Evolutionary conservation across 2,329 filamentous ascomycete genomes (phyloP).

Genomic region (Colletotrichum chrysophilum): DNA sequence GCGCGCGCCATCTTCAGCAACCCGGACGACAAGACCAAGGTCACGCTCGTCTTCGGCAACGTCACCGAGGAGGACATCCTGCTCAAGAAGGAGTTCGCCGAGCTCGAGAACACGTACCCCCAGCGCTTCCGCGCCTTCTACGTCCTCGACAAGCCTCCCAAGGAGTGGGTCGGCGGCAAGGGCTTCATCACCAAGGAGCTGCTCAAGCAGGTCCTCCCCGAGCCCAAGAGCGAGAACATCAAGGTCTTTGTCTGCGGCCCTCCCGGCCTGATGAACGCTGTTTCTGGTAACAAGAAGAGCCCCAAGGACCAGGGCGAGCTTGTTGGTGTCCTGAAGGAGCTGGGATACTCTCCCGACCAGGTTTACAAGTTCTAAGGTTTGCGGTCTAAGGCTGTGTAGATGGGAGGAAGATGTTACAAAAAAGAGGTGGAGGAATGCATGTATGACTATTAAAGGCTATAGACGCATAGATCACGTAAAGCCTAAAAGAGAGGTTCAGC

Average conservation of each 20-base stretch:
- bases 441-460: constrained; percentile 15
- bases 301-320: constrained; percentile 96
- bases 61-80: constrained; percentile 89
- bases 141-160: constrained; percentile 82
- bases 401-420: not conserved
- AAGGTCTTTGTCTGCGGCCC: constrained; percentile 98
- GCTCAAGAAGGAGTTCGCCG: constrained; percentile 81
- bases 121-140: constrained; percentile 97
- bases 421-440: not conserved
- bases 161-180: constrained; percentile 77
- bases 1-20: constrained; percentile 92
- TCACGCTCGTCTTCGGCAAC: constrained; percentile 94
- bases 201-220: constrained; percentile 91
- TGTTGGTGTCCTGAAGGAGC: constrained; percentile 78
- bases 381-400: not conserved
- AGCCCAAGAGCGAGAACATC: constrained; percentile 89
- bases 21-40: constrained; percentile 95
- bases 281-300: constrained; percentile 88
- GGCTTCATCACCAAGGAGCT: constrained; percentile 90
- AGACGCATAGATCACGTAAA: constrained; percentile 16
- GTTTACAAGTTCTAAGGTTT: constrained; percentile 87
- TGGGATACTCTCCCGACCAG: constrained; percentile 75
- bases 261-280: constrained; percentile 89
- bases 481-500: not conserved
- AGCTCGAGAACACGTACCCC: constrained; percentile 94